phyloP scores from a whole-genome alignment of 164 flowering plant species.

The Santalum album region DNA sequence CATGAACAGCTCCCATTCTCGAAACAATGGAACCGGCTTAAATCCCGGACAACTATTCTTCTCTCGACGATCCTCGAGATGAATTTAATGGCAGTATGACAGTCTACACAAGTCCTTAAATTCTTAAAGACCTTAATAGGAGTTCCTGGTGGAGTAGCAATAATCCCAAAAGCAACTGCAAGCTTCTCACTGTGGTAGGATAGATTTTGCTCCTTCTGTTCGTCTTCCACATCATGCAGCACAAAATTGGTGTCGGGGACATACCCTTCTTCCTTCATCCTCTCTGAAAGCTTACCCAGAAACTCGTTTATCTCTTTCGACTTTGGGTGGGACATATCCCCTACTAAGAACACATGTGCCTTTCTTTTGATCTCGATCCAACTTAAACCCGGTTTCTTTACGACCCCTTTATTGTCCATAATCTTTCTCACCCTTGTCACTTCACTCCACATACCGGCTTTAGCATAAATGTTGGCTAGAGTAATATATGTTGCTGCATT shows the following conservation, averaged over 20 bases:
- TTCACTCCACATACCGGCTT: slow-evolving; percentile 2
- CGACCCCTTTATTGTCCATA: not conserved
- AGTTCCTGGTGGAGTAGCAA: slow-evolving; percentile 1
- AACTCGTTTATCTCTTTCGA: not conserved
- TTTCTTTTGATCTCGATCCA: slow-evolving; percentile 1
- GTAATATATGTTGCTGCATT: not conserved
- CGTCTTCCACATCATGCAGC: slow-evolving; percentile 4
- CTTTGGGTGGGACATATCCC: not conserved
- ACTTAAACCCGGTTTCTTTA: slow-evolving; percentile 1
- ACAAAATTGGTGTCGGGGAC: slow-evolving; percentile 1
- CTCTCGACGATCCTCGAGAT: slow-evolving; percentile 1
- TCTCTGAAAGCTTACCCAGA: not conserved
- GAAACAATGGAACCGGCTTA: not conserved
- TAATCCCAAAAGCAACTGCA: slow-evolving; percentile 1
- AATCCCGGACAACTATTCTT: slow-evolving; percentile 1
- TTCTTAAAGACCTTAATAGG: slow-evolving; percentile 4
- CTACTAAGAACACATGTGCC: not conserved
- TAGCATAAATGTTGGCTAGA: not conserved
- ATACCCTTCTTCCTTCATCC: slow-evolving; percentile 3
- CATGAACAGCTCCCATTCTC: slow-evolving; percentile 3
- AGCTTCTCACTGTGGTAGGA: slow-evolving; percentile 4
- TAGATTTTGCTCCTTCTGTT: not conserved
- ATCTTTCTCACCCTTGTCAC: not conserved
- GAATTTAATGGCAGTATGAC: slow-evolving; percentile 1
- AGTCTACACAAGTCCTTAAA: slow-evolving; percentile 2